phyloP scores from a whole-genome alignment of 176 grass and related monocot genomes.

The Aegilops bicornis region DNA sequence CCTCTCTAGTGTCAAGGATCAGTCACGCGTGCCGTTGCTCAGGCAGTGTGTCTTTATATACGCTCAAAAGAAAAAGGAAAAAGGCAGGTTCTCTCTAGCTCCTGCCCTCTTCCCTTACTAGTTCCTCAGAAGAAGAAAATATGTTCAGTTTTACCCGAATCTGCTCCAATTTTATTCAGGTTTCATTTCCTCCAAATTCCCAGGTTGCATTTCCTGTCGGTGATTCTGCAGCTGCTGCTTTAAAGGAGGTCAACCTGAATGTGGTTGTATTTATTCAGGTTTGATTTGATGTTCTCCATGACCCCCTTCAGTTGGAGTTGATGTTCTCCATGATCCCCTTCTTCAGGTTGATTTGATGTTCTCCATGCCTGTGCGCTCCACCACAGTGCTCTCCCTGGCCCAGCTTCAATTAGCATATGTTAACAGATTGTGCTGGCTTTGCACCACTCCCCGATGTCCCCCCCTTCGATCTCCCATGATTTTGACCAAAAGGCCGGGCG shows the following conservation, averaged over 20 bases:
- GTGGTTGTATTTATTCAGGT: slow-evolving; percentile 13
- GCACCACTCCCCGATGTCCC: slow-evolving; percentile 34
- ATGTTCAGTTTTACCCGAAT: background rate
- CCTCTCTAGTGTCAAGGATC: too few species aligned
- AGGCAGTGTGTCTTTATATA: too few species aligned
- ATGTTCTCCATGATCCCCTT: background rate
- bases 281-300: slow-evolving; percentile 9
- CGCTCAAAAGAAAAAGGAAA: too few species aligned
- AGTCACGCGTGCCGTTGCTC: too few species aligned
- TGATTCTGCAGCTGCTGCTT: background rate
- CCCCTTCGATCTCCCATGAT: background rate
- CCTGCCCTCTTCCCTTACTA: too few species aligned
- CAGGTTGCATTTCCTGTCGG: background rate
- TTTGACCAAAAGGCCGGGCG: slow-evolving; percentile 21
- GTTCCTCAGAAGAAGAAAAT: too few species aligned
- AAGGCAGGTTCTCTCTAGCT: too few species aligned
- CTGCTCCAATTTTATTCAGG: background rate
- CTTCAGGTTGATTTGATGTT: slow-evolving; percentile 45
- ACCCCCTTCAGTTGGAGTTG: background rate
- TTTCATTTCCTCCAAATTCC: background rate
- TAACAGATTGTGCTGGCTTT: background rate
- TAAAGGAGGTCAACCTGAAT: slow-evolving; percentile 28
- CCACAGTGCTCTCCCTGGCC: slow-evolving; percentile 36
- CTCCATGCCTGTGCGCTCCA: slow-evolving; percentile 38
- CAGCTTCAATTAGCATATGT: slow-evolving; percentile 25